phyloP scores from a whole-genome alignment of 306 rosid species.

The Vicia faba region DNA sequence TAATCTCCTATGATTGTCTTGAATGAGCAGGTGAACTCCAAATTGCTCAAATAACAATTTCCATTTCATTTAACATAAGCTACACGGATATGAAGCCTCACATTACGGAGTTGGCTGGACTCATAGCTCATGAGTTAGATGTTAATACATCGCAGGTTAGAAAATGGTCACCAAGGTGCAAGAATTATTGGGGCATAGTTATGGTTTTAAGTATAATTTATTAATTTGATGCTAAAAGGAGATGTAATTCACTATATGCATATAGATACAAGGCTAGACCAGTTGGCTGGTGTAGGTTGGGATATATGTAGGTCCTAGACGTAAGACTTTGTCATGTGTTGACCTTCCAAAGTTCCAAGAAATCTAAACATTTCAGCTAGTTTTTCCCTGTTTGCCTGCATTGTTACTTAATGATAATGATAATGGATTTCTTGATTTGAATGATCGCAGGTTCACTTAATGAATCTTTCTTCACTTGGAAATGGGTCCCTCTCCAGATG shows the following conservation, averaged over 20 bases:
- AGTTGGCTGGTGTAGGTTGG: conserved; percentile 18
- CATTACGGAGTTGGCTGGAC: conserved; percentile 56
- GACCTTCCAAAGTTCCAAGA: conserved; percentile 8
- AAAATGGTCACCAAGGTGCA: conserved; percentile 26
- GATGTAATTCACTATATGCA: conserved; percentile 14
- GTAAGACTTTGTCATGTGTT: conserved; percentile 30
- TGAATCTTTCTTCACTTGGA: conserved; percentile 57
- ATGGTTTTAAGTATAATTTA: conserved; percentile 10
- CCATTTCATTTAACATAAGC: conserved; percentile 68
- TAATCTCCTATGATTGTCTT: conserved; percentile 28
- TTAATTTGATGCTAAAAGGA: conserved; percentile 4
- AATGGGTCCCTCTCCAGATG: conserved; percentile 62
- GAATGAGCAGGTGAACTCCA: conserved; percentile 62
- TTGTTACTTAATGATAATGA: conserved; percentile 31
- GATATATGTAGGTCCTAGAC: conserved; percentile 27
- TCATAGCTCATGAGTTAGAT: conserved; percentile 71
- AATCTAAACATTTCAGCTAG: neutral
- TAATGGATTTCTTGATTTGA: conserved; percentile 22
- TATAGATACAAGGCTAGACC: conserved; percentile 15
- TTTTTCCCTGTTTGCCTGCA: conserved; percentile 12
- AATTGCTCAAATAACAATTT: conserved; percentile 67
- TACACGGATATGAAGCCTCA: conserved; percentile 69
- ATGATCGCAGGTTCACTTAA: conserved; percentile 62
- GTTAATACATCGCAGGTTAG: conserved; percentile 81
- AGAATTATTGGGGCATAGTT: conserved; percentile 11